Percentiles rank a stretch among this genome's conserved stretches.
Evolutionary conservation across 805 yeast genomes (phyloP).

Genomic region (Wickerhamomyces strasburgensis): DNA sequence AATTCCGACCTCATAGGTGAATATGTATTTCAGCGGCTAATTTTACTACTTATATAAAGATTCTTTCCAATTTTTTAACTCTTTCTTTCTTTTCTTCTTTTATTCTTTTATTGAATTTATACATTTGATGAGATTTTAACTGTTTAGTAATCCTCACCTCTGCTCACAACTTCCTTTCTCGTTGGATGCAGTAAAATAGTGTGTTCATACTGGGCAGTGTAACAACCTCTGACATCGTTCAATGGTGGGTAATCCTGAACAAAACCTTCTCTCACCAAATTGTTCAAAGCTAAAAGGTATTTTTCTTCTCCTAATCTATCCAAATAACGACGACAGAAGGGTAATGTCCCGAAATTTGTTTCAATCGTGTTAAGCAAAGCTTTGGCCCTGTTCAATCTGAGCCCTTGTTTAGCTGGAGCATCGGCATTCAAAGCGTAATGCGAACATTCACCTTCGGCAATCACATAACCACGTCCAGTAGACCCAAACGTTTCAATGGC

Average conservation of each 20-base stretch:
- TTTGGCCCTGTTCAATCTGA: conserved; percentile 64
- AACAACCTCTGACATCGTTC: conserved; percentile 74
- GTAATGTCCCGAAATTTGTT: conserved; percentile 84
- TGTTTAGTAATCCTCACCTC: conserved; percentile 86
- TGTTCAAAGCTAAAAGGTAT: conserved; percentile 81
- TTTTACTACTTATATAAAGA: no score
- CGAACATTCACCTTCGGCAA: conserved; percentile 85
- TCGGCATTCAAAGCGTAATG: conserved; percentile 74
- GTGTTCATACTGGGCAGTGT: conserved; percentile 97
- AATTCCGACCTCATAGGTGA: neutral
- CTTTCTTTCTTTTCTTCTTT: neutral
- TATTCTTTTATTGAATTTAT: no score
- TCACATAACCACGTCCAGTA: conserved; percentile 90
- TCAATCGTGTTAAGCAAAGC: conserved; percentile 65
- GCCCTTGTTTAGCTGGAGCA: conserved; percentile 39
- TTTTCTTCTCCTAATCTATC: conserved; percentile 91
- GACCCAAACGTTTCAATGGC: conserved; percentile 98
- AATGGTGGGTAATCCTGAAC: conserved; percentile 94
- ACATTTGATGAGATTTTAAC: neutral
- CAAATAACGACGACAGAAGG: conserved; percentile 93
- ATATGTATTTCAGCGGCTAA: no score
- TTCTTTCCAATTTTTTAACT: no score
- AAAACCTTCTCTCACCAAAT: conserved; percentile 78
- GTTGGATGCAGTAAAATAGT: conserved; percentile 88
- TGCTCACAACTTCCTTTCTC: conserved; percentile 87